Evolutionary conservation across 2,329 filamentous ascomycete genomes (phyloP), one percentile per base, ranked within the genome.

Genomic region (Sarocladiaceae sp.): DNA sequence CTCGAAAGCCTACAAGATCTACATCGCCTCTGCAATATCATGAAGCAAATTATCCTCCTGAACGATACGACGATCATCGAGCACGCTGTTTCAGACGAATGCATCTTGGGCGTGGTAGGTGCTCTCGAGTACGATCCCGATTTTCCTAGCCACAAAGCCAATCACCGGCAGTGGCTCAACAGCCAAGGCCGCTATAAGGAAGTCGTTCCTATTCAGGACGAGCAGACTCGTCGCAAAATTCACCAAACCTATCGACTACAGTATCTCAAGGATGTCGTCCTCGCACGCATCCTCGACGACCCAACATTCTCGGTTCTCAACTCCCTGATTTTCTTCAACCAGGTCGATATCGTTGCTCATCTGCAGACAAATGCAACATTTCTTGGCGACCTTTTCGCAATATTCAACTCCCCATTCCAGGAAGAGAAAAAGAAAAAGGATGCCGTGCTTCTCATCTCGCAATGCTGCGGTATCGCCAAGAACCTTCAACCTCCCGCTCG

Each of bases 91-190:
- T 88, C 86, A 12, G 91, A 97, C 65, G 81, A 89, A 47, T 84
- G 90, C 52, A 82, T 97, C 34, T 69, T 95, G 52, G 93, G 91
- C 15, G 91, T 97, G 20, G 90, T 98, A 29, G 93, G 93, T 48
- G 93, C 93, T 19, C 72, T 98, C 50, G 93, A 98, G 70, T 98
- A 97, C 67, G 93, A 98, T 57, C 91, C 93, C 1, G 93, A 98
- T 64, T 98, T 97, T 56, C 93, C 93, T 6, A 89, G 85, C 48
- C 93, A 97, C 72, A 97, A 96, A 63, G 91, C 93, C 19, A 97
- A 97, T 59, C 93, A 98, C 61, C 82, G 93, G 47, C 88, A 93
- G 59, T 98, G 94, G 73, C 74, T 98, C 44, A 82, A 84, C 49
- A 88, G 93, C 59, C 81, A 89, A 56, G 88, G 88, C 16, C 83